phyloP scores from a whole-genome alignment of 176 grass and related monocot genomes.

The Eragrostis nindensis region DNA sequence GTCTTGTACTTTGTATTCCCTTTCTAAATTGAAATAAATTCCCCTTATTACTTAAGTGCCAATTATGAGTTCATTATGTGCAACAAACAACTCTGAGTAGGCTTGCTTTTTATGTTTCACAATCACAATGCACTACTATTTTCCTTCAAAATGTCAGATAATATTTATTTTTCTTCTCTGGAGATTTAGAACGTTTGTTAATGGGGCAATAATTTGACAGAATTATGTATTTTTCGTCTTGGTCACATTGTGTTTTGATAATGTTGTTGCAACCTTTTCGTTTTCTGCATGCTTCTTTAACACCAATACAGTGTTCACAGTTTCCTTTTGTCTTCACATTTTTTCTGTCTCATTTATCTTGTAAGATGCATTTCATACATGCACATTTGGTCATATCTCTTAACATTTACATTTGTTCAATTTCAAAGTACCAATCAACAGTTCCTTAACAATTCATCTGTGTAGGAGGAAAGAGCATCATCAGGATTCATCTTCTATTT shows the following conservation, averaged over 20 bases:
- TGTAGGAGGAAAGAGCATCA: conserved; percentile 55
- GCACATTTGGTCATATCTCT: background rate
- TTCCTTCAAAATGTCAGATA: conserved; percentile 1
- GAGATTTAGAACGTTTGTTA: background rate
- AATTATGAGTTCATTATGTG: background rate
- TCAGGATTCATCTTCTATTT: conserved; percentile 13
- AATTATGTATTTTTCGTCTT: conserved; percentile 4
- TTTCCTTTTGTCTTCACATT: background rate
- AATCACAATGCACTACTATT: background rate
- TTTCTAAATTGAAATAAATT: background rate
- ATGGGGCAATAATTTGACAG: background rate
- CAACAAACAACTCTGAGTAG: background rate
- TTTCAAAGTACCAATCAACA: background rate
- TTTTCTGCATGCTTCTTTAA: background rate
- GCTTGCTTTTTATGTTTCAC: conserved; percentile 3
- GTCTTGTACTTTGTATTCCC: background rate
- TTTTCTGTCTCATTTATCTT: background rate
- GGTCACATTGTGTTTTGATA: conserved; percentile 17
- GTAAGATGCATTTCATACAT: conserved; percentile 4
- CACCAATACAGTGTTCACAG: background rate
- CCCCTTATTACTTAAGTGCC: background rate
- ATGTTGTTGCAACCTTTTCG: background rate
- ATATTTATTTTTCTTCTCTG: background rate
- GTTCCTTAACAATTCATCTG: conserved; percentile 21
- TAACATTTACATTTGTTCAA: background rate